Conservation (phyloP, 306 rosid genomes). For the Lathyrus tuberosus region DNA sequence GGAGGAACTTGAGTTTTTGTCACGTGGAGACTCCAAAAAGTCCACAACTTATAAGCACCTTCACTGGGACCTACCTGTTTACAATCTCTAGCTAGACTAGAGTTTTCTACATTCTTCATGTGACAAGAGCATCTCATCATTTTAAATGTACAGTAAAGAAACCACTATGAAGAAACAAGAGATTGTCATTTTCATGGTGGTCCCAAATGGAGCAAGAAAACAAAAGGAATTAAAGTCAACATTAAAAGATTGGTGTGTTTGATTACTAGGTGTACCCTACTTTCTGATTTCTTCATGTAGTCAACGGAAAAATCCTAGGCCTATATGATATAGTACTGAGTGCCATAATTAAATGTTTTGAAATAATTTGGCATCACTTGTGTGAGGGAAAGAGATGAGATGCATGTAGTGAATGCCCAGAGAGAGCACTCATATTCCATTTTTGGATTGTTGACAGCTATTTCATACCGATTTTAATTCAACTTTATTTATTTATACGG, state of each 20-base stretch:
- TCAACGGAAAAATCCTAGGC: background rate
- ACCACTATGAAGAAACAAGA: constrained; percentile 20
- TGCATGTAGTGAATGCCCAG: background rate
- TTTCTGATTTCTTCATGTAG: constrained; percentile 1
- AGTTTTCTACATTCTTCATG: constrained; percentile 32
- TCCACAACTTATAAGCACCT: constrained; percentile 29
- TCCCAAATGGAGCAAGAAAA: constrained; percentile 30
- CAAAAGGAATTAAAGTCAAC: constrained; percentile 38
- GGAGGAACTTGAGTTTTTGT: constrained; percentile 15
- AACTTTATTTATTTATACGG: too few species aligned
- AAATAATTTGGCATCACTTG: too few species aligned
- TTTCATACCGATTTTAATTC: too few species aligned
- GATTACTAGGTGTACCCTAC: background rate
- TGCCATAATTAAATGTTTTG: too few species aligned
- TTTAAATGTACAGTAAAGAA: constrained; percentile 6
- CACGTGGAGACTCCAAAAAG: constrained; percentile 40
- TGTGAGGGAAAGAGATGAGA: too few species aligned
- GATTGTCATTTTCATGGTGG: constrained; percentile 43
- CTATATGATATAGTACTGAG: too few species aligned
- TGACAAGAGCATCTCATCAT: constrained; percentile 36
- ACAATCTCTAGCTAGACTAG: background rate
- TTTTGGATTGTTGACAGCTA: background rate
- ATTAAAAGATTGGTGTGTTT: constrained; percentile 4
- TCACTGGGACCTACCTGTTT: constrained; percentile 1
- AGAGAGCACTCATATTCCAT: background rate